Percentiles rank a stretch among this genome's conserved stretches.
phyloP scores from a whole-genome alignment of 1,284 basidiomycete species.

The Boletus hoseneyae region DNA sequence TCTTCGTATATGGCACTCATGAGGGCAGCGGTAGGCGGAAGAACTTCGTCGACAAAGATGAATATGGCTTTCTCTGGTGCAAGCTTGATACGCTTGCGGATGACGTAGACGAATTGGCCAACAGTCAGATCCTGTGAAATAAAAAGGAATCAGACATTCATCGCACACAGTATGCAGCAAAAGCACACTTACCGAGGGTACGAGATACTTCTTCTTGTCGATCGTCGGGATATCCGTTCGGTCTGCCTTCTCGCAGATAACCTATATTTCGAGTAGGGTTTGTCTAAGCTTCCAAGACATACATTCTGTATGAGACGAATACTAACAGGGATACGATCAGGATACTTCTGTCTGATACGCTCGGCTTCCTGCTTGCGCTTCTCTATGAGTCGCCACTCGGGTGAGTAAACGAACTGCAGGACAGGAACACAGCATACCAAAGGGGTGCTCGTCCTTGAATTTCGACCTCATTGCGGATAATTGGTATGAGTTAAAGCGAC shows the following conservation, averaged over 20 bases:
- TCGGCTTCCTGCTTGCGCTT: conserved; percentile 98
- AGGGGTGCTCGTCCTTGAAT: conserved; percentile 99
- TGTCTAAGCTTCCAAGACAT: conserved; percentile 15
- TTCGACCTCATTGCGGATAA: conserved; percentile 79
- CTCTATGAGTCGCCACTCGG: conserved; percentile 51
- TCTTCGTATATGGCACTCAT: conserved; percentile 99
- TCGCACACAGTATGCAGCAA: conserved; percentile 5
- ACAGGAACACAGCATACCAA: conserved; percentile 58
- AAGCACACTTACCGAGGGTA: conserved; percentile 75
- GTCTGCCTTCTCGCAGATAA: conserved; percentile 99
- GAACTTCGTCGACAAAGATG: conserved; percentile 98
- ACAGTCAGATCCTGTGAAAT: conserved; percentile 86
- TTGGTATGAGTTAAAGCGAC: conserved; percentile 6
- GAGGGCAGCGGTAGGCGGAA: conserved; percentile 95
- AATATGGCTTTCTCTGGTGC: conserved; percentile 99
- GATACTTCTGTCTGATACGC: conserved; percentile 97
- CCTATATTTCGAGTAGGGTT: conserved; percentile 48
- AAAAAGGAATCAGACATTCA: conserved; percentile 22
- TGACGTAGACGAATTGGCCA: conserved; percentile 99
- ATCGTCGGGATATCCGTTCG: conserved; percentile 98
- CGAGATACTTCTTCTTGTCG: conserved; percentile 99
- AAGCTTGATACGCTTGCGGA: conserved; percentile 99
- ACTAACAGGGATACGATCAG: conserved; percentile 95
- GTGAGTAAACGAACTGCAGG: conserved; percentile 24
- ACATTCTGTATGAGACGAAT: conserved; percentile 3